These are phyloP conservation scores for Phylloporus scabripes DNA, from an alignment of 768 basidiomycete genomes.

Conservation along the genomic window DNA sequence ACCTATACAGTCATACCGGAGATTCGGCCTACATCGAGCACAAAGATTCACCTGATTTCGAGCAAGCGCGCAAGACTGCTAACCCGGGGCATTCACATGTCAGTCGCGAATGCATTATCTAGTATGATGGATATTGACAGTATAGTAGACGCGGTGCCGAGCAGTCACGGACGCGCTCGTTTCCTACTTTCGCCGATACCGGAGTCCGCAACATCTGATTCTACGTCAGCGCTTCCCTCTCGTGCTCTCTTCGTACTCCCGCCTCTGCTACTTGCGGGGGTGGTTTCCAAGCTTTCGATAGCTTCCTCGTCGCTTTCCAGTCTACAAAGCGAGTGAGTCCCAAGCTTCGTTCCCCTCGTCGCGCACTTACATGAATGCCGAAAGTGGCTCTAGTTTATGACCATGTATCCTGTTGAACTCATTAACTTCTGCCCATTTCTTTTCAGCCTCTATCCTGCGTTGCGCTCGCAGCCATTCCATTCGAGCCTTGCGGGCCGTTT, in stretches of 20 bases:
- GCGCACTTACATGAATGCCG: slow-evolving; percentile 20
- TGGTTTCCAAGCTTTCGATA: slow-evolving; percentile 22
- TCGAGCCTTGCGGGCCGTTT: slow-evolving; percentile 18
- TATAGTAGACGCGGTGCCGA: not conserved
- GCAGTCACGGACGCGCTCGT: slow-evolving; percentile 12
- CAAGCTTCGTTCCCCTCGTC: not conserved
- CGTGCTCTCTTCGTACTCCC: slow-evolving; percentile 15
- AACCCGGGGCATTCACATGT: not conserved
- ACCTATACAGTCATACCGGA: not conserved
- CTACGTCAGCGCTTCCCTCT: slow-evolving; percentile 4
- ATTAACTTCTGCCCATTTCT: slow-evolving; percentile 19
- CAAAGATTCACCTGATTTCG: not conserved
- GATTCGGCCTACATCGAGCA: not conserved
- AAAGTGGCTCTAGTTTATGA: slow-evolving; percentile 16
- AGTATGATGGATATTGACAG: not conserved
- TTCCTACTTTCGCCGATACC: slow-evolving; percentile 3
- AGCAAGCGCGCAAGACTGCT: not conserved
- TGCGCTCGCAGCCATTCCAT: slow-evolving; percentile 22
- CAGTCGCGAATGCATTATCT: not conserved
- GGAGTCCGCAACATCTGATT: slow-evolving; percentile 1
- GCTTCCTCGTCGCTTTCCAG: slow-evolving; percentile 22
- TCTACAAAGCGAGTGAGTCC: slow-evolving; percentile 8
- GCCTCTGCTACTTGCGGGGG: slow-evolving; percentile 16
- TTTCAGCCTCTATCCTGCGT: slow-evolving; percentile 17
- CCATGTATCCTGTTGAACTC: slow-evolving; percentile 6